Base-by-base conservation (phyloP, 2,329 filamentous ascomycete genomes). In the Septoria linicola region DNA sequence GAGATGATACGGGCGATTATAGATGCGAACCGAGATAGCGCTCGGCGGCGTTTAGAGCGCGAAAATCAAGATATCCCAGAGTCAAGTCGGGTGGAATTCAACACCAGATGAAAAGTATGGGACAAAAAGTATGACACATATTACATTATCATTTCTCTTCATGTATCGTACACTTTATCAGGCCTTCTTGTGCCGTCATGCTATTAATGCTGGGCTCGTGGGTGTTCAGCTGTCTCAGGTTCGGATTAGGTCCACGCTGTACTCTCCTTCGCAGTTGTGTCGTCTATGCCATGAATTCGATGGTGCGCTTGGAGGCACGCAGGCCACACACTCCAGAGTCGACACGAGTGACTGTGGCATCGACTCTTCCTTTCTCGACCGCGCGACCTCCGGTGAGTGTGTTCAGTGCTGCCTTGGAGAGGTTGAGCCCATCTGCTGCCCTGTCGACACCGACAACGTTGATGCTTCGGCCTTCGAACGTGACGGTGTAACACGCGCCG, bases 401-500 rank as follows among this genome's bases (percentile, higher is more conserved):
- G 60, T 80, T 69, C 74, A 80, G 73, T 2, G 77, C 77, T 8
- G 54, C 49, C 63, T 73, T 65, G 21, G 72, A 73, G 35, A 81
- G 62, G 60, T 79, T 78, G 68, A 80, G 76, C 7, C 76, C 76
- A 32, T 66, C 65, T 3, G 63, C 72, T 3, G 72, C 63, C 55
- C 70, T 66, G 58, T 80, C 78, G 36, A 81, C 68, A 2, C 73
- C 78, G 13, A 76, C 66, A 19, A 80, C 67, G 54, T 75, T 73
- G 64, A 80, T 72, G 37, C 70, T 73, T 44, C 71, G 67, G 53
- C 69, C 69, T 40, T 73, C 70, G 65, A 74, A 81, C 37, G 70
- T 72, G 48, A 81, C 59, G 45, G 70, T 64, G 63, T 77, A 80
- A 70, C 78, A 81, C 37, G 72, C 75, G 41, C 78, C 78, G 63